A percentile compares a stretch with the other conserved stretches of the same genome.
These are phyloP conservation scores for Eucalyptus camaldulensis DNA, from an alignment of 345 rosid genomes.

Conservation along the genomic window DNA sequence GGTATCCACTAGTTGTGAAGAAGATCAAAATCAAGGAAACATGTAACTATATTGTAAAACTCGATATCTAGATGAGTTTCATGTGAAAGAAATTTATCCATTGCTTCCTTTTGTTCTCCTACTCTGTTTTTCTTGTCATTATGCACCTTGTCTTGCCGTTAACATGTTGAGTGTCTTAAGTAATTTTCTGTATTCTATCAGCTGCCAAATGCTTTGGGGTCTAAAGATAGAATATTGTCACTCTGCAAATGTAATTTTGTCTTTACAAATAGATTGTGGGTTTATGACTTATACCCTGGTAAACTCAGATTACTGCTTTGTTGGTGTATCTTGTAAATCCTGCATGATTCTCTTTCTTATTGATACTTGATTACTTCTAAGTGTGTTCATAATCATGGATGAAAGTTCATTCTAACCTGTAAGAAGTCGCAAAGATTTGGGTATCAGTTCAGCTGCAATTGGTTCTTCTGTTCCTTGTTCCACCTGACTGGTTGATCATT, in stretches of 20 bases:
- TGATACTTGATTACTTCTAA: background rate
- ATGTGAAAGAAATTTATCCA: background rate
- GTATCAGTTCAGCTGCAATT: background rate
- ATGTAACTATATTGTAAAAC: background rate
- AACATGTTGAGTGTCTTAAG: background rate
- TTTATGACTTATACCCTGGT: background rate
- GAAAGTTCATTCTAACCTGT: background rate
- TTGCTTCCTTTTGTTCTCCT: background rate
- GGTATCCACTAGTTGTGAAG: background rate
- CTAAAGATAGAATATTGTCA: background rate
- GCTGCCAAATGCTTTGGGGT: background rate
- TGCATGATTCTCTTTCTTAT: background rate
- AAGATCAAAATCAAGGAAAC: background rate
- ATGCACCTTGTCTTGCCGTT: background rate
- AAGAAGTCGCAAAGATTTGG: background rate
- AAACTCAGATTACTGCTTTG: background rate
- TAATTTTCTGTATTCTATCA: background rate
- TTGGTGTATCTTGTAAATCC: background rate
- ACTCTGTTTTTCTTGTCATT: background rate
- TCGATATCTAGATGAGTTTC: background rate
- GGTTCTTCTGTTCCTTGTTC: background rate
- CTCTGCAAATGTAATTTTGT: background rate
- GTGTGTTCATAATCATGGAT: background rate
- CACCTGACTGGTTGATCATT: background rate
- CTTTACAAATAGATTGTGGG: background rate